A percentile compares a stretch with the other conserved stretches of the same genome.
Conservation (phyloP, 192 early-diverging fungal genomes). For the Podila epigama region DNA sequence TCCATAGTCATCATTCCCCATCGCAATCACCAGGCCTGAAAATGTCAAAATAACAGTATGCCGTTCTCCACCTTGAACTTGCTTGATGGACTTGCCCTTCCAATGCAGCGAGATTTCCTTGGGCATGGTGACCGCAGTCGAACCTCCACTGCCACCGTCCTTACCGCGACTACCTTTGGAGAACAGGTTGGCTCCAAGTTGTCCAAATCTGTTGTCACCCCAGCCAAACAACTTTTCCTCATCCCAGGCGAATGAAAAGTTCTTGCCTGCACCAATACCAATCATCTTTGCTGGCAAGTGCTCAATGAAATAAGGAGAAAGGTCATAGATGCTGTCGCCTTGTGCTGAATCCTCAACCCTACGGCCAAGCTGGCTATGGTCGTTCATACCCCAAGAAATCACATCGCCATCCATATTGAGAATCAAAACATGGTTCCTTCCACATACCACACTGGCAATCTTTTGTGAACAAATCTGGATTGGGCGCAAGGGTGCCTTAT, state of each 20-base stretch:
- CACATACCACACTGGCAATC: conserved; percentile 26
- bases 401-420: conserved; percentile 19
- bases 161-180: not conserved
- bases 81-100: conserved; percentile 39
- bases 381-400: conserved; percentile 36
- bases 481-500: conserved; percentile 2
- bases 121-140: not conserved
- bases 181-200: conserved; percentile 9
- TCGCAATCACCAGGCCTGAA: conserved; percentile 23
- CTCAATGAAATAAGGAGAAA: conserved; percentile 27
- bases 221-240: conserved; percentile 28
- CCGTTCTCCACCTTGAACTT: conserved; percentile 21
- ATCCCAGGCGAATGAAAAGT: conserved; percentile 39
- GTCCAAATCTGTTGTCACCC: conserved; percentile 38
- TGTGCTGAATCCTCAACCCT: not conserved
- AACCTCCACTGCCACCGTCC: not conserved
- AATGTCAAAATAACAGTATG: conserved; percentile 20
- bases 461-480: conserved; percentile 17
- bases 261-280: conserved; percentile 29
- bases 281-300: conserved; percentile 11
- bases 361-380: conserved; percentile 21
- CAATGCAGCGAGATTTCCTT: conserved; percentile 20
- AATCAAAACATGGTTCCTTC: conserved; percentile 31
- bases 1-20: conserved; percentile 32
- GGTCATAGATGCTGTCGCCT: not conserved